phyloP scores from a whole-genome alignment of 2,329 filamentous ascomycete genomes.

The Paecilomyces sp. region DNA sequence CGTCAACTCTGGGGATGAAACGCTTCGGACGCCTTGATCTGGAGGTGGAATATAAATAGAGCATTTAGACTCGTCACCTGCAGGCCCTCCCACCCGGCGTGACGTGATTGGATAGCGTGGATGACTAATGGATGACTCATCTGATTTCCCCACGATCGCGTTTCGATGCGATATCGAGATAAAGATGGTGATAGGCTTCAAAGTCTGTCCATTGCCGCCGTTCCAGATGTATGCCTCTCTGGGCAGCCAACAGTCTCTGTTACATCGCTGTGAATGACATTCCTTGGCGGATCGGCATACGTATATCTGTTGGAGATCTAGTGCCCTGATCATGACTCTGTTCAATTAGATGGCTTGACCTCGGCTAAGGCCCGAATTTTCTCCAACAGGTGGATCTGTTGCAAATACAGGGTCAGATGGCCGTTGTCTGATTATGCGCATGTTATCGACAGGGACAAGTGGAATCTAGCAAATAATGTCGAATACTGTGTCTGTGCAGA shows the following conservation, averaged over 20 bases:
- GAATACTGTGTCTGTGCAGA: conserved; percentile 20
- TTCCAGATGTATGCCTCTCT: neutral
- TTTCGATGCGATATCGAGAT: neutral
- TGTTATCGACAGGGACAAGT: neutral
- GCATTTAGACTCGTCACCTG: neutral
- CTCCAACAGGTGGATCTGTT: neutral
- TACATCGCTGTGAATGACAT: neutral
- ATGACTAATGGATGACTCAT: neutral
- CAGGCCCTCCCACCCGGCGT: neutral
- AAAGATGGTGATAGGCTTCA: neutral
- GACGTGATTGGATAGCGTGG: neutral
- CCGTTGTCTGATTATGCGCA: neutral
- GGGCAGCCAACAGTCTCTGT: neutral
- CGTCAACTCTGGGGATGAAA: neutral
- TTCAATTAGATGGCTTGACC: neutral
- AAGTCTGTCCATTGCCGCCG: neutral
- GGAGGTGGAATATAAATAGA: neutral
- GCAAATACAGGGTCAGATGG: neutral
- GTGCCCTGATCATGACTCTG: neutral
- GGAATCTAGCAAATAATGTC: conserved; percentile 12
- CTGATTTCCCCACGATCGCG: neutral
- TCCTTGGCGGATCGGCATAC: neutral
- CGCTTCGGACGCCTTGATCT: neutral
- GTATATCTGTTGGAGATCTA: neutral
- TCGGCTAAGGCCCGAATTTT: neutral